Conservation (phyloP, 2,329 filamentous ascomycete species). For the Sarocladiaceae sp. region DNA sequence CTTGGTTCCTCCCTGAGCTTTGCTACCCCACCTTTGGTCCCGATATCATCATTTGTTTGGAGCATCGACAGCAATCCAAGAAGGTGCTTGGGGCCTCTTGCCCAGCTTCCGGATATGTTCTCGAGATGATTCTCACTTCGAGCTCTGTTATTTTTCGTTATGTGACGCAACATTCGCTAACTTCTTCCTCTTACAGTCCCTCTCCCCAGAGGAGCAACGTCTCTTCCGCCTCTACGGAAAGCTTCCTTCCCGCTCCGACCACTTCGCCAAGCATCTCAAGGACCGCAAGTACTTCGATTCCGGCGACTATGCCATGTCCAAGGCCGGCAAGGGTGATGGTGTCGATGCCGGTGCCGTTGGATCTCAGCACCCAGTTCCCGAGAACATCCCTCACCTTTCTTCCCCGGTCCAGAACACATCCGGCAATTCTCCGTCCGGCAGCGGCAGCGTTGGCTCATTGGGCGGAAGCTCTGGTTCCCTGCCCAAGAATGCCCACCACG, state of each 20-base stretch:
- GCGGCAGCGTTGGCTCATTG: conserved; percentile 18
- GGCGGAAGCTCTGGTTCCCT: conserved; percentile 24
- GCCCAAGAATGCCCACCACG: conserved; percentile 36
- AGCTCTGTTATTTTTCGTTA: background rate
- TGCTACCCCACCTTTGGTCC: background rate
- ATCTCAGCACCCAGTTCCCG: conserved; percentile 88
- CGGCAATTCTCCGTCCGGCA: conserved; percentile 19
- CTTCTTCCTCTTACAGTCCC: conserved; percentile 53
- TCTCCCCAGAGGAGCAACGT: conserved; percentile 91
- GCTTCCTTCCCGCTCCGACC: conserved; percentile 91
- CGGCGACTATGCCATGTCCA: conserved; percentile 92
- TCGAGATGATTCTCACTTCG: no score
- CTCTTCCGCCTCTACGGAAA: conserved; percentile 98
- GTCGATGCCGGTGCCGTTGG: conserved; percentile 92
- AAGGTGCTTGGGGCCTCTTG: no score
- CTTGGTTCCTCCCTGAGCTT: background rate
- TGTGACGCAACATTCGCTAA: conserved; percentile 16
- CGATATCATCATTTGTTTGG: background rate
- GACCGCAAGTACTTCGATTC: conserved; percentile 99
- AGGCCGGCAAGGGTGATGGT: conserved; percentile 93
- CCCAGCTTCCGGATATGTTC: no score
- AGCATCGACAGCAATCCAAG: background rate
- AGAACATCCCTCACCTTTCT: conserved; percentile 89
- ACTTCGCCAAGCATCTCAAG: conserved; percentile 97
- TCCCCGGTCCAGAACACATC: conserved; percentile 50